phyloP scores from a whole-genome alignment of 2,329 filamentous ascomycete species.

The Colletotrichum orchidophilum region DNA sequence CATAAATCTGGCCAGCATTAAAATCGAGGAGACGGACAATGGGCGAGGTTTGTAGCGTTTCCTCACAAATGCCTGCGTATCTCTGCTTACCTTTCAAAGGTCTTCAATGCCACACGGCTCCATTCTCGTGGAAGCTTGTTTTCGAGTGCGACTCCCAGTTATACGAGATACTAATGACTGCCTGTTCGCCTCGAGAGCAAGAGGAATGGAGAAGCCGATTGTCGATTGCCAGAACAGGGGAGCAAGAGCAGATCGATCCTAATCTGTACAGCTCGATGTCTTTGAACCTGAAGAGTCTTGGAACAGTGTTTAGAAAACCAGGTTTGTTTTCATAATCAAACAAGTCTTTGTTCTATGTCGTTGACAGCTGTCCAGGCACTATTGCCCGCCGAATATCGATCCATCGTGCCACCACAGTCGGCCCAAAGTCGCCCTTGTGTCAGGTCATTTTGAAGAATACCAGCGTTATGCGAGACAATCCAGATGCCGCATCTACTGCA shows the following conservation, averaged over 20 bases:
- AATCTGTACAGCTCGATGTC: slow-evolving; percentile 70
- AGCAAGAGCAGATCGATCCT: slow-evolving; percentile 55
- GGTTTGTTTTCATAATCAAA: slow-evolving; percentile 51
- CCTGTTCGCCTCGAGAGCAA: slow-evolving; percentile 84
- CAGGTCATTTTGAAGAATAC: slow-evolving; percentile 92
- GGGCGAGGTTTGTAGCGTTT: slow-evolving; percentile 67
- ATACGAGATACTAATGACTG: slow-evolving; percentile 87
- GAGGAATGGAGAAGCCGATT: slow-evolving; percentile 81
- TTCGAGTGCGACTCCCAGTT: slow-evolving; percentile 82
- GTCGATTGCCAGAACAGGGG: slow-evolving; percentile 57
- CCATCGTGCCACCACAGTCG: slow-evolving; percentile 79
- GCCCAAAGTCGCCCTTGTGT: slow-evolving; percentile 71
- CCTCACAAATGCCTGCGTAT: too few species aligned
- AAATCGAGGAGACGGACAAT: slow-evolving; percentile 78
- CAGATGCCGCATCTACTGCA: slow-evolving; percentile 50
- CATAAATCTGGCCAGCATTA: slow-evolving; percentile 72
- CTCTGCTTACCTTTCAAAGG: slow-evolving; percentile 60
- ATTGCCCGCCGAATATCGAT: slow-evolving; percentile 78
- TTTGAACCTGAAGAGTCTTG: slow-evolving; percentile 77
- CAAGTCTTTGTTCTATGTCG: neutral
- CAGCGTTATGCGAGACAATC: slow-evolving; percentile 68
- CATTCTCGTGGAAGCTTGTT: slow-evolving; percentile 90
- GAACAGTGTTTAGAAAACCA: slow-evolving; percentile 78
- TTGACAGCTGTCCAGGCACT: slow-evolving; percentile 55
- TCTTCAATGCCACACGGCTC: slow-evolving; percentile 85